Evolutionary conservation across 1,139 yeast species (phyloP).

Genomic region (Hansenula sp.): DNA sequence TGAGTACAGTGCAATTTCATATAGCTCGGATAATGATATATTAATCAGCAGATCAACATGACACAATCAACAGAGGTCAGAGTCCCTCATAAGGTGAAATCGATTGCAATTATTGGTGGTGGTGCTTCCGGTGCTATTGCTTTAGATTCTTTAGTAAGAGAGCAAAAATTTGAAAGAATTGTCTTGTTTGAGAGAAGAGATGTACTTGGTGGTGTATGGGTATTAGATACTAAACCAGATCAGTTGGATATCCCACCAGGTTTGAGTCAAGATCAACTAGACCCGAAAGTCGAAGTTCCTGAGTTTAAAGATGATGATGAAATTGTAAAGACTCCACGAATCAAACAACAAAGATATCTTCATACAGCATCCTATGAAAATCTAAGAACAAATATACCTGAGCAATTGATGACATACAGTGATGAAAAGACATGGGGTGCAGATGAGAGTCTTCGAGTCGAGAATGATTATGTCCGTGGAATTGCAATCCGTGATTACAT

Average conservation of each 20-base stretch:
- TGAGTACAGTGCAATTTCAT: not conserved
- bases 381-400: slow-evolving; percentile 38
- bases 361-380: slow-evolving; percentile 38
- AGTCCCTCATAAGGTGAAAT: slow-evolving; percentile 5
- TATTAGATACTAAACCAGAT: slow-evolving; percentile 24
- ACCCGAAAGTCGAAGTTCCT: slow-evolving; percentile 14
- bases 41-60: too few species aligned
- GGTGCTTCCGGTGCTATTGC: slow-evolving; percentile 49
- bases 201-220: slow-evolving; percentile 45
- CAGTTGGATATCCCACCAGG: slow-evolving; percentile 21
- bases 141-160: slow-evolving; percentile 35
- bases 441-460: slow-evolving; percentile 14
- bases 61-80: not conserved
- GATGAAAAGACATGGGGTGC: slow-evolving; percentile 33
- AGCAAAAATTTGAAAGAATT: slow-evolving; percentile 28
- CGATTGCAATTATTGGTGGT: slow-evolving; percentile 46
- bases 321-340: slow-evolving; percentile 16
- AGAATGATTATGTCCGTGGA: slow-evolving; percentile 23
- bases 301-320: not conserved
- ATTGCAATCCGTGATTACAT: slow-evolving; percentile 30
- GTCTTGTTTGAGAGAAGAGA: slow-evolving; percentile 38
- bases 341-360: slow-evolving; percentile 25
- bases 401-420: slow-evolving; percentile 41
- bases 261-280: slow-evolving; percentile 10
- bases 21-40: too few species aligned